phyloP scores from a whole-genome alignment of 1,284 basidiomycete species.

The Fistulina hepatica region DNA sequence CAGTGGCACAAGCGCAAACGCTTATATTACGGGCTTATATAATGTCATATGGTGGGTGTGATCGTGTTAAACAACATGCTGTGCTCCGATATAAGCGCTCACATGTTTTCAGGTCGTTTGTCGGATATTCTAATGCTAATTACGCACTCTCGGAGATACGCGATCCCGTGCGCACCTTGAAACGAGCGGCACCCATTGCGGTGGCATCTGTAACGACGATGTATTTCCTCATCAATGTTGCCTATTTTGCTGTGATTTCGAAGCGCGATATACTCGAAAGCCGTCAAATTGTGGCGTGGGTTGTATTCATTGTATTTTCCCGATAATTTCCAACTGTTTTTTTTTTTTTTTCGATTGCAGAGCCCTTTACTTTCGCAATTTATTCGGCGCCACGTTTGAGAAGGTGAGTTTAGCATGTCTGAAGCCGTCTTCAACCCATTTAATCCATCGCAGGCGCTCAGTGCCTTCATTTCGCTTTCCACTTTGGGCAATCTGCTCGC shows the following conservation, averaged over 20 bases:
- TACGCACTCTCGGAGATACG: slow-evolving; percentile 59
- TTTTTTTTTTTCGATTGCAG: slow-evolving; percentile 20
- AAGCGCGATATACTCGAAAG: slow-evolving; percentile 55
- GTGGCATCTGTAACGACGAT: slow-evolving; percentile 41
- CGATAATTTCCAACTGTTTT: slow-evolving; percentile 2
- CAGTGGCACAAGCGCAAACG: slow-evolving; percentile 25
- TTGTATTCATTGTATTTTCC: slow-evolving; percentile 7
- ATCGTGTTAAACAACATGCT: background rate
- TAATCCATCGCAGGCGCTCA: slow-evolving; percentile 33
- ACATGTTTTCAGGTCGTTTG: slow-evolving; percentile 41
- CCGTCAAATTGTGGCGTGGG: slow-evolving; percentile 50
- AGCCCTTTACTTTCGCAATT: slow-evolving; percentile 56
- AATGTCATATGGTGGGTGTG: slow-evolving; percentile 49
- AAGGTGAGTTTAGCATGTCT: slow-evolving; percentile 26
- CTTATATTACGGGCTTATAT: slow-evolving; percentile 51
- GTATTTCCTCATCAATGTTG: slow-evolving; percentile 54
- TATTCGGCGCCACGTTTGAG: slow-evolving; percentile 50
- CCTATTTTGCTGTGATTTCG: slow-evolving; percentile 59
- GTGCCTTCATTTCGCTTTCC: slow-evolving; percentile 50
- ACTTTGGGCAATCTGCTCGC: slow-evolving; percentile 52
- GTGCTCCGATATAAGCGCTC: too few relatives aligned
- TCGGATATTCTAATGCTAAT: slow-evolving; percentile 62
- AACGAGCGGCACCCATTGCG: slow-evolving; percentile 52
- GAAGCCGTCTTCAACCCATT: slow-evolving; percentile 1
- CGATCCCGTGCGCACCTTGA: slow-evolving; percentile 57